Conservation (phyloP, 1,284 basidiomycete species). For the Filobasidium uniguttulatum region DNA sequence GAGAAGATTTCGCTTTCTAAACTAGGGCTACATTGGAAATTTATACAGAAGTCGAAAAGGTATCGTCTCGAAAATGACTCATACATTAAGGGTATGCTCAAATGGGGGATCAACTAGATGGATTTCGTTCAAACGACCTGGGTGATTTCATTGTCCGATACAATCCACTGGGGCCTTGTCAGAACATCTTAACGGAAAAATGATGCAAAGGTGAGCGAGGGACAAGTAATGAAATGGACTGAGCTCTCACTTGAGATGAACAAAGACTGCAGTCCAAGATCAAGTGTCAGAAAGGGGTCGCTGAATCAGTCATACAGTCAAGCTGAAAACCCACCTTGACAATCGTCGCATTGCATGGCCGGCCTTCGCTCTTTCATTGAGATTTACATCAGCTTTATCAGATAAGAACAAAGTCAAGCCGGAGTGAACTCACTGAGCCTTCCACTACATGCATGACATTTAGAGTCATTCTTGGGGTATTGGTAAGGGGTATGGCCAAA, state of each 20-base stretch:
- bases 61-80: no score
- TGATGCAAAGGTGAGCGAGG: neutral
- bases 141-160: neutral
- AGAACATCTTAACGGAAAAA: neutral
- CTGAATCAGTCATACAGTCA: no score
- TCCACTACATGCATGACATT: neutral
- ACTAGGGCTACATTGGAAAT: no score
- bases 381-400: neutral
- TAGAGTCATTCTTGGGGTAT: neutral
- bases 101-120: no score
- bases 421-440: neutral
- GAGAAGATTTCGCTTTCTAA: no score
- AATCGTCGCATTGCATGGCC: slow-evolving; percentile 74
- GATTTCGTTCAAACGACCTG: no score
- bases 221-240: neutral
- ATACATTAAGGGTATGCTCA: no score
- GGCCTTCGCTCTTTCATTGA: neutral
- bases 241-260: slow-evolving; percentile 5
- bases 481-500: neutral
- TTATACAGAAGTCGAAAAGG: no score
- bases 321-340: slow-evolving; percentile 45
- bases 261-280: slow-evolving; percentile 3
- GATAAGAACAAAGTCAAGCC: neutral
- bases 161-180: neutral
- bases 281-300: neutral